Percentiles rank a stretch among this genome's conserved stretches.
Conservation (phyloP, 345 rosid species). For the Hevea brasiliensis region DNA sequence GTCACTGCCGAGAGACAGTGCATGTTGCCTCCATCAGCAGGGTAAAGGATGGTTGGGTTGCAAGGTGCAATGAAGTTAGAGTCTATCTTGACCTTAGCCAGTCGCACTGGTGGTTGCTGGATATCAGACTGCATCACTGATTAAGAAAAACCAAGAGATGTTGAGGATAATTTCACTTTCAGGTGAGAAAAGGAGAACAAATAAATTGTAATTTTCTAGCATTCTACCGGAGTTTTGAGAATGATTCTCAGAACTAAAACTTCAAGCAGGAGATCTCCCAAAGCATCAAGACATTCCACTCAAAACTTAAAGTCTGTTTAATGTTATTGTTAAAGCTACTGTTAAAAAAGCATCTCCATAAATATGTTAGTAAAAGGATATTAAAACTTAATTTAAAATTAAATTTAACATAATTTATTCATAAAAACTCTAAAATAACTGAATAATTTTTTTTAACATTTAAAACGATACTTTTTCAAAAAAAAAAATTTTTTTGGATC, state of each 20-base stretch:
- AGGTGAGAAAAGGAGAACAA: not conserved
- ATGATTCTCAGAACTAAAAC: not conserved
- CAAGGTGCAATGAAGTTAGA: constrained; percentile 74
- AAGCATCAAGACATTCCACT: not conserved
- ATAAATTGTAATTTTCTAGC: not conserved
- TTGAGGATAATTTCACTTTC: not conserved
- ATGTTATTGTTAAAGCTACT: too few relatives aligned
- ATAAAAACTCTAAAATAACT: too few relatives aligned
- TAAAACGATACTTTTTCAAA: too few relatives aligned
- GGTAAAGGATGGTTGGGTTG: constrained; percentile 73
- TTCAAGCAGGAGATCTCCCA: not conserved
- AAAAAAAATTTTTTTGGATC: too few relatives aligned
- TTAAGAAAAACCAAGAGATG: not conserved
- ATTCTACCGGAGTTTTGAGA: not conserved
- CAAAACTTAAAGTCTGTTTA: too few relatives aligned
- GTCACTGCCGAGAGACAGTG: constrained; percentile 85
- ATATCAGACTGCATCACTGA: constrained; percentile 34
- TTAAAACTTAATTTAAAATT: too few relatives aligned
- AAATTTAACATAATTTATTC: too few relatives aligned
- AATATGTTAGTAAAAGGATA: too few relatives aligned
- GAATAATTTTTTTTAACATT: too few relatives aligned
- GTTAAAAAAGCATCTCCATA: too few relatives aligned
- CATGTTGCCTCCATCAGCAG: constrained; percentile 95
- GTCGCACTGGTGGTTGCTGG: constrained; percentile 35
- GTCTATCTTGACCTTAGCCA: constrained; percentile 76